Base-by-base conservation (phyloP, 495 filamentous ascomycete genomes). In the Podospora sp. region DNA sequence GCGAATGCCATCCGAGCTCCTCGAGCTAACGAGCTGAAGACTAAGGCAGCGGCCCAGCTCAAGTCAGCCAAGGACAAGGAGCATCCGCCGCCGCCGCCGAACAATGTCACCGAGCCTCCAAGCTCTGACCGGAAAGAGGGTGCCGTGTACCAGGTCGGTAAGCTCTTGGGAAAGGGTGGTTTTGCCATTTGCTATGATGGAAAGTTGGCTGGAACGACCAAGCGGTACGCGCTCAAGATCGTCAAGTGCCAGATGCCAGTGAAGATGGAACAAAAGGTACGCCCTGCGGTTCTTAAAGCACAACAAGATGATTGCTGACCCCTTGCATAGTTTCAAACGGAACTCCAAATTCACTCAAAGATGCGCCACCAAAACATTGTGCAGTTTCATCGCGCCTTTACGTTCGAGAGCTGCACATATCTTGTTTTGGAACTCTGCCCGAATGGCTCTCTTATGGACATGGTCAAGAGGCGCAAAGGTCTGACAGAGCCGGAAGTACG, bases 381-480 rank as follows among this genome's bases (percentile, higher is more conserved):
- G 60, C 89, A 92, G 67, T 98, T 98, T 72, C 87, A 96, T 71
- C 89, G 96, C 68, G 94, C 96, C 12, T 99, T 99, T 76, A 90
- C 93, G 24, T 98, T 92, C 76, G 84, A 90, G 65, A 85, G 85
- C 25, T 93, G 89, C 75, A 97, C 94, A 61, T 99, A 96, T 71
- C 91, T 99, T 22, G 91, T 97, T 58, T 84, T 99, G 3, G 96
- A 99, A 70, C 78, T 99, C 60, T 98, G 96, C 73, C 89, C 90
- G 5, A 97, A 97, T 74, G 96, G 96, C 62, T 97, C 93, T n/a
- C 85, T 99, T 36, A 97, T 97, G 90, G 96, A 98, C 74, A 96
- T 98, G 91, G 88, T 99, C 55, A 92, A 93, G 75, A 90, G 90
- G 71, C 83, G 96, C 69, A 92, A 90, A 71, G 92, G 88, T 26